Evolutionary conservation across 2,329 filamentous ascomycete species (phyloP).

Genomic region (Aspergillus melleus): DNA sequence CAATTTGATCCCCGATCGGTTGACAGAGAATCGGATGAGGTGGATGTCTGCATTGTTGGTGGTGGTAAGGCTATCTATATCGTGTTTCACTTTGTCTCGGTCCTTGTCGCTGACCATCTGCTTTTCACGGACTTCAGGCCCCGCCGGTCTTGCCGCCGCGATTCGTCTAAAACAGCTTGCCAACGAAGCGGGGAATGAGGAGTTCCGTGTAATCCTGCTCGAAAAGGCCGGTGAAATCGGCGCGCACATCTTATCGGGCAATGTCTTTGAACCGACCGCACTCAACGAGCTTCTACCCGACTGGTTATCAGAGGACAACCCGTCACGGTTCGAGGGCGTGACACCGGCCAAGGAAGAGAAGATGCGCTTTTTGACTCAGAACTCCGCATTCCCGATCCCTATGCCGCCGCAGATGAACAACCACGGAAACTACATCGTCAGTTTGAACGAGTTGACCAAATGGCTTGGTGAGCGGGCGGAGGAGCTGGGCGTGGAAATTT

Average conservation of each 20-base stretch:
- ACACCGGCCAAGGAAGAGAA: slow-evolving; percentile 81
- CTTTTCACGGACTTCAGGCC: slow-evolving; percentile 53
- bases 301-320: slow-evolving; percentile 88
- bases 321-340: slow-evolving; percentile 79
- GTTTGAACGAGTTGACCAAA: slow-evolving; percentile 89
- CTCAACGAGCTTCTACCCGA: slow-evolving; percentile 89
- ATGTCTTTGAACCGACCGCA: slow-evolving; percentile 86
- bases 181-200: slow-evolving; percentile 90
- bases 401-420: slow-evolving; percentile 97
- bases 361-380: slow-evolving; percentile 93
- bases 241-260: slow-evolving; percentile 92
- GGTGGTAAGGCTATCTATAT: slow-evolving; percentile 58
- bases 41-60: slow-evolving; percentile 95
- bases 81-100: not conserved
- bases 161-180: slow-evolving; percentile 95
- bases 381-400: slow-evolving; percentile 73
- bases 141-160: slow-evolving; percentile 86
- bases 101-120: not conserved
- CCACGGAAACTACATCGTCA: slow-evolving; percentile 96
- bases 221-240: slow-evolving; percentile 96
- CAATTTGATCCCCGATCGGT: slow-evolving; percentile 66
- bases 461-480: slow-evolving; percentile 97
- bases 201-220: slow-evolving; percentile 87
- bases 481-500: slow-evolving; percentile 92
- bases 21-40: slow-evolving; percentile 87